These are phyloP conservation scores for Pulveroboletus frians DNA, from an alignment of 768 basidiomycete species.

Conservation along the genomic window DNA sequence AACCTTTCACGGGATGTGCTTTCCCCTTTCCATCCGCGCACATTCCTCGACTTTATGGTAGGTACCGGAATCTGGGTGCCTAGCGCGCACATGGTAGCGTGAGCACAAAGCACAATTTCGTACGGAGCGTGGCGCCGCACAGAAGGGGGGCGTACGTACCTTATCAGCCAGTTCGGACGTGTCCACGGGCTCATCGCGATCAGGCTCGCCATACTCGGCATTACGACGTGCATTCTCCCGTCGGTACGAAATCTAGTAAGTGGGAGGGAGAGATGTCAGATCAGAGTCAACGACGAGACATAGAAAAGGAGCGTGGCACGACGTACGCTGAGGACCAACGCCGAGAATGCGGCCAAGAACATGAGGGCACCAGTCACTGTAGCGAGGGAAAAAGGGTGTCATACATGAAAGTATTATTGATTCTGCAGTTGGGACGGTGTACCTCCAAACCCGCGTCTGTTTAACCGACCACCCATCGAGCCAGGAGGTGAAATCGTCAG, in stretches of 20 bases:
- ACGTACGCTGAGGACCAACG: constrained; percentile 20
- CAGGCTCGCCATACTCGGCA: constrained; percentile 45
- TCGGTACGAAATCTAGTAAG: constrained; percentile 53
- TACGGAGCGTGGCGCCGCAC: not conserved
- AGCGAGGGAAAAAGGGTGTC: not conserved
- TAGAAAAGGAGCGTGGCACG: not conserved
- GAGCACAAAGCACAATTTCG: not conserved
- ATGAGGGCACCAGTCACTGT: constrained; percentile 15
- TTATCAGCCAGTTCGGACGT: constrained; percentile 63
- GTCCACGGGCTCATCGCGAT: constrained; percentile 47
- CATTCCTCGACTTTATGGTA: constrained; percentile 21
- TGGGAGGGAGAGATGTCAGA: too few species aligned
- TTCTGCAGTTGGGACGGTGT: not conserved
- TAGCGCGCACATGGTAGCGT: constrained; percentile 15
- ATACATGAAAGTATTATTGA: not conserved
- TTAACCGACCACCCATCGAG: not conserved
- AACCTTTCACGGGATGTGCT: not conserved
- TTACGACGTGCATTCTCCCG: constrained; percentile 56
- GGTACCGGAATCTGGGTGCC: constrained; percentile 61
- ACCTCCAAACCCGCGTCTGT: constrained; percentile 20
- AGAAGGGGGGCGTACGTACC: not conserved
- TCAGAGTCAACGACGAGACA: not conserved
- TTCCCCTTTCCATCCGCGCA: too few species aligned
- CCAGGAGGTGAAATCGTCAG: not conserved
- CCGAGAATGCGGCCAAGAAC: constrained; percentile 19